Conservation (phyloP, 2,329 filamentous ascomycete species). For the Curvularia hawaiiensis region DNA sequence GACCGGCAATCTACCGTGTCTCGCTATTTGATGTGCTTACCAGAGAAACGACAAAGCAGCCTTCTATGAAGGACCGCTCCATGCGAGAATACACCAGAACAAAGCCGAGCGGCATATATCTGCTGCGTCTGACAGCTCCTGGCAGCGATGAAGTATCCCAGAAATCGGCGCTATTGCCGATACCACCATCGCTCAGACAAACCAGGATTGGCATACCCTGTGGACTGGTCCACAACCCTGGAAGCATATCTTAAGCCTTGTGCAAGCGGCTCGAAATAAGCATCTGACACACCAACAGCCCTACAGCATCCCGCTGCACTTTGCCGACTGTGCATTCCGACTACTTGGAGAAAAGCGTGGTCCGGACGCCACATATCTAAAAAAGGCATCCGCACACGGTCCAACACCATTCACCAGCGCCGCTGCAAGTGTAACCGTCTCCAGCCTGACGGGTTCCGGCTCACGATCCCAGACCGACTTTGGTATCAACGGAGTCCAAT, state of each 20-base stretch:
- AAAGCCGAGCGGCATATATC: constrained; percentile 17
- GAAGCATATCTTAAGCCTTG: constrained; percentile 20
- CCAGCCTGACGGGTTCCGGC: constrained; percentile 21
- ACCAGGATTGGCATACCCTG: background rate
- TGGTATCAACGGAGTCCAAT: constrained; percentile 18
- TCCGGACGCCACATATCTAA: constrained; percentile 38
- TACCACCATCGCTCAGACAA: background rate
- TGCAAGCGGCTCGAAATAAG: constrained; percentile 45
- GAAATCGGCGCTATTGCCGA: background rate
- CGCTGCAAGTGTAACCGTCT: constrained; percentile 26
- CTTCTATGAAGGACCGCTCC: constrained; percentile 6
- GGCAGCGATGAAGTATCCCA: background rate
- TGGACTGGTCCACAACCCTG: constrained; percentile 10
- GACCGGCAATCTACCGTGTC: constrained; percentile 15
- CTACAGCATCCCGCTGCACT: constrained; percentile 29
- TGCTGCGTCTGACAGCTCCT: background rate
- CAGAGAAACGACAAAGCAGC: constrained; percentile 27
- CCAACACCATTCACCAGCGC: constrained; percentile 21
- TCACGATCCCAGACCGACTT: constrained; percentile 14
- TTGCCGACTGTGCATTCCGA: constrained; percentile 22
- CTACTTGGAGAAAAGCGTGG: constrained; percentile 20
- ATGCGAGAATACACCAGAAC: constrained; percentile 20
- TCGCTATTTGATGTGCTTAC: constrained; percentile 40
- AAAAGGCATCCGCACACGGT: constrained; percentile 30
- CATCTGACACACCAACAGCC: constrained; percentile 47